Evolutionary conservation across 1,139 yeast species (phyloP), one percentile per base, ranked within the genome.

Genomic region (Blastobotrys buckinghamii): DNA sequence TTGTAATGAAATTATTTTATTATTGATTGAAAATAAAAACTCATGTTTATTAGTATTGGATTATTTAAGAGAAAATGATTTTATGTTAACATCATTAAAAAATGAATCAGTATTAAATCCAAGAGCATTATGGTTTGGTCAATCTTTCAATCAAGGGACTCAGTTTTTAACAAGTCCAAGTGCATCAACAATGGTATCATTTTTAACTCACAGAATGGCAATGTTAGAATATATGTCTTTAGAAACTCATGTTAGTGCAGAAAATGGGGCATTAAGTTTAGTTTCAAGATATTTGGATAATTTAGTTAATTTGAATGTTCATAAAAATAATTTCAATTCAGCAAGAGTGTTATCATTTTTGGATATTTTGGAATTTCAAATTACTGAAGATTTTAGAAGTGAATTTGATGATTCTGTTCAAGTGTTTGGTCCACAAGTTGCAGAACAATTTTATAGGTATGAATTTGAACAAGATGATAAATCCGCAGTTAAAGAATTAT

Each of bases 141-240:
- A 61, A 16, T 59, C 55, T 19, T 82, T 83, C 58, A 22, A 66
- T 13, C 40, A 1, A 67, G 70, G 34, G 6, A 72, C 69, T 15
- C 42, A 53, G 39, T 65, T 73, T n/a, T 49, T 51, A 44, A 44
- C 50, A 26, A 46, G 59, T 7, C 53, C 52, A 12, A 52, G 77
- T 32, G 68, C 77, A 43, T 75, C 78, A 32, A 73, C 95, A 0
- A 71, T 87, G 48, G 69, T 80, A 40, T 72, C 81, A 0, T 84
- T 86, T 57, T 74, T 84, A 50, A 74, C 71, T 40, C 83, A 80
- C 55, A 75, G 95, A 60, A 76, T 80, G 42, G 70, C 75, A 26
- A 68, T 84, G 7, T 68, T 87, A 32, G 86, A 84, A 55, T 80
- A 81, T 57, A 67, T 87, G 49, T 78, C 92, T n/a, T 67, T 84